Evolutionary conservation across 2,329 filamentous ascomycete species (phyloP).

Genomic region (Diaporthe helianthi): DNA sequence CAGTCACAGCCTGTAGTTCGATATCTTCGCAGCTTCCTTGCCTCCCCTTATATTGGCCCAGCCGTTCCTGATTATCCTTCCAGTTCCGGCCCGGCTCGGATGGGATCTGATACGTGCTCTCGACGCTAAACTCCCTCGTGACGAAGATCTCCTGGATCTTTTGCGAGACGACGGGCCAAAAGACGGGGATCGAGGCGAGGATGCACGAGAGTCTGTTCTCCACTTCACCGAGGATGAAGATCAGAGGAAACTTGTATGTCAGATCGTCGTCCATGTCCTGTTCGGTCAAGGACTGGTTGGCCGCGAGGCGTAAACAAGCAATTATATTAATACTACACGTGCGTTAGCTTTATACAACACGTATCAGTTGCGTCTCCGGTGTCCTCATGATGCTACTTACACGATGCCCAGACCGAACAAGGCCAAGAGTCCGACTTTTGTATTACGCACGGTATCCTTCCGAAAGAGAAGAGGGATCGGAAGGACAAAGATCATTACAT

Average conservation of each 20-base stretch:
- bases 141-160: slow-evolving; percentile 42
- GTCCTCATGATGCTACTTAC: slow-evolving; percentile 40
- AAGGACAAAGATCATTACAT: slow-evolving; percentile 44
- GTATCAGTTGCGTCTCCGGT: not conserved
- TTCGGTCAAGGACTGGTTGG: slow-evolving; percentile 41
- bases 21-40: not conserved
- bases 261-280: slow-evolving; percentile 43
- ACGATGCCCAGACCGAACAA: slow-evolving; percentile 43
- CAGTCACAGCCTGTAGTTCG: not conserved
- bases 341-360: not conserved
- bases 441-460: slow-evolving; percentile 39
- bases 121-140: slow-evolving; percentile 28
- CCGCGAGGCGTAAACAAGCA: slow-evolving; percentile 43
- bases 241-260: slow-evolving; percentile 43
- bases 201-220: slow-evolving; percentile 40
- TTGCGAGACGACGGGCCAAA: slow-evolving; percentile 38
- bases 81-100: not conserved
- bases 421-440: slow-evolving; percentile 40
- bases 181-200: slow-evolving; percentile 17
- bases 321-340: slow-evolving; percentile 40
- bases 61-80: not conserved
- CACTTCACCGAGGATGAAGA: slow-evolving; percentile 44
- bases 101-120: slow-evolving; percentile 21
- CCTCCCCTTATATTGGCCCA: not conserved
- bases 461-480: slow-evolving; percentile 42